Base-by-base conservation (phyloP, 1,284 basidiomycete genomes). In the Austroboletus novae-zelandiae region DNA sequence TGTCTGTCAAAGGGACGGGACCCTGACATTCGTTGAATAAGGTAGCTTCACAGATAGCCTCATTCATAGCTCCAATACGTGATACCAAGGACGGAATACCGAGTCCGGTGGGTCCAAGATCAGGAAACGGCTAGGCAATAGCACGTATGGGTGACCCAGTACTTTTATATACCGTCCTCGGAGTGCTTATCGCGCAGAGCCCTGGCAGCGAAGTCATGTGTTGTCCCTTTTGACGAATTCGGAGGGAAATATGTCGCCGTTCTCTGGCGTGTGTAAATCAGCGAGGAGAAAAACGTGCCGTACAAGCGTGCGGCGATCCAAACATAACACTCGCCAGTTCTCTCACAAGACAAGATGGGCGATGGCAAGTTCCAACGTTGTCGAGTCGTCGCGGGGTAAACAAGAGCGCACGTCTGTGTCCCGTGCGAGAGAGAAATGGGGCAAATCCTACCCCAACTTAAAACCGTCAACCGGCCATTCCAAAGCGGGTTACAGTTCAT, bases 131-230 rank as follows among this genome's bases (percentile, higher is more conserved):
- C 20, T 29, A 20, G 14, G 15, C 40, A 10, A 43, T 30, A 29
- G 17, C 31, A n/a, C 30, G 5, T 13, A 13, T 35, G 40, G 5
- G 35, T 10, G 31, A 9, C 17, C 14, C 5, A 17, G 14, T 14
- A 13, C 4, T n/a, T 60, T 47, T 40, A 57, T 43, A 47, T 29
- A 43, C 30, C 9, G 6, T 11, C 37, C 36, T 7, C 13, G 30
- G 36, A n/a, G 43, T 15, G 52, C 61, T 56, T 56, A 54, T 61
- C 56, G 43, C 31, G 17, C 2, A 32, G 36, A 35, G 32, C 35
- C n/a, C 31, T 4, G 25, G 14, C 8, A n/a, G 25, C 32, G 25
- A 31, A 43, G 52, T 43, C 54, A 45, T 39, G 54, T 41, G 46
- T 41, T 23, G 23, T 43, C 34, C 14, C 43, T 11, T 27, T 47